These are phyloP conservation scores for Cladorrhinum samala DNA, from an alignment of 495 filamentous ascomycete genomes.

Conservation along the genomic window DNA sequence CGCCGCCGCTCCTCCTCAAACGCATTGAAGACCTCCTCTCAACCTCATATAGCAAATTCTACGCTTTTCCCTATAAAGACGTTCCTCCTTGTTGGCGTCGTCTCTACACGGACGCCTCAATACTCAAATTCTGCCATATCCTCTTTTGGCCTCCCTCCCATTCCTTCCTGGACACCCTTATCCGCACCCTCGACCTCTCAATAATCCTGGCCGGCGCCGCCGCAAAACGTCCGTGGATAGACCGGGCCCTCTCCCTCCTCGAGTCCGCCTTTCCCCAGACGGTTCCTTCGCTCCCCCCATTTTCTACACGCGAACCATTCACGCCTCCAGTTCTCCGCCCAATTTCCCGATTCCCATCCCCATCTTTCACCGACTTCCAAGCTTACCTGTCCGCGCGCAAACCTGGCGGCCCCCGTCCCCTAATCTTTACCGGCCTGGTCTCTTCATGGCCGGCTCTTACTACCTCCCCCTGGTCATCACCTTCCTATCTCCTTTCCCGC, in stretches of 20 bases:
- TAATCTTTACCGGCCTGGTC: constrained; percentile 62
- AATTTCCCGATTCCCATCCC: constrained; percentile 28
- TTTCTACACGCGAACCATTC: constrained; percentile 30
- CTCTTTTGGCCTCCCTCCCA: constrained; percentile 22
- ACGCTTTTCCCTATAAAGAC: constrained; percentile 68
- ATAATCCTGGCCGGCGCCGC: constrained; percentile 76
- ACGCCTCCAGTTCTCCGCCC: constrained; percentile 34
- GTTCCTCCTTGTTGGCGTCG: constrained; percentile 70
- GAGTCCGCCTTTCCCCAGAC: constrained; percentile 23
- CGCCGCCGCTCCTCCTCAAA: constrained; percentile 12
- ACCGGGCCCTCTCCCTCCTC: constrained; percentile 45
- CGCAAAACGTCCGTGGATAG: constrained; percentile 47
- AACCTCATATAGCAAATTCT: constrained; percentile 54
- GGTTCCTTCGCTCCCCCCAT: neutral
- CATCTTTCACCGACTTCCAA: constrained; percentile 60
- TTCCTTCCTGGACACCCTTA: constrained; percentile 36
- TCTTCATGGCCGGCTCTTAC: constrained; percentile 75
- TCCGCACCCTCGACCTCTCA: constrained; percentile 68
- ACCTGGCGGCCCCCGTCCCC: constrained; percentile 46
- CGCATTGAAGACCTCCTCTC: constrained; percentile 40
- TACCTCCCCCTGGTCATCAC: constrained; percentile 61
- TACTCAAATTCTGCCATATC: constrained; percentile 51
- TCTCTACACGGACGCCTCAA: constrained; percentile 71
- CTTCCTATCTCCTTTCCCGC: constrained; percentile 64
- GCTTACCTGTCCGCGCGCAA: constrained; percentile 43